Evolutionary conservation across 1,284 basidiomycete species (phyloP), one percentile per base, ranked within the genome.

Genomic region (Cutaneotrichosporon mucoides): DNA sequence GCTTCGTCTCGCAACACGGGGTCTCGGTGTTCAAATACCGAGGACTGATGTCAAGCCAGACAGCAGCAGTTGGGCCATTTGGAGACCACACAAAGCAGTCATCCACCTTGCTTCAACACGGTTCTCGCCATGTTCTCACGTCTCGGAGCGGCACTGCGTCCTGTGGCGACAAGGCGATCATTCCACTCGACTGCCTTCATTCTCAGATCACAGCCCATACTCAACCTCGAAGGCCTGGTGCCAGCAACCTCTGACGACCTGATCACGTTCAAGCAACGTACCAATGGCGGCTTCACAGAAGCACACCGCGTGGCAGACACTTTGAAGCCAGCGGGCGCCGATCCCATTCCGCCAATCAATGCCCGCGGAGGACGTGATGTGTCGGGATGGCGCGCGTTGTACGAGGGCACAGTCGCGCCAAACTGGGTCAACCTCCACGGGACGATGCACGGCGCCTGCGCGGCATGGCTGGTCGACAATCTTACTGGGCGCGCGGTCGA

Each of bases 401-500:
- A 56, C 44, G 44, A 38, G 3, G 58, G 53, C 24, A 53, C 11
- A 7, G 58, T 60, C 15, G 43, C 33, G 2, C 37, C 58, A 7
- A 51, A 60, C 49, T 60, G 58, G 58, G 12, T 24, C 37, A 60
- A 60, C 44, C 48, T 42, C 15, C 49, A 56, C 44, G 45, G 45
- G 13, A 60, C 58, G 15, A 55, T 60, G 53, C 58, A 60, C 33
- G 58, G 58, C 7, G 58, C 36, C 8, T 60, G 58, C 16, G 53
- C 58, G 5, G 58, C 58, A 7, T 60, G 58, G 58, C 48, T 60
- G 38, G 48, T 50, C 37, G 58, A 60, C 38, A 56, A 60, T 44
- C 54, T 60, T 13, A 60, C 58, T 2, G 54, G 58, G 13, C 49
- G 53, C 1, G 58, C 49, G 2, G 54, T 55, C 34, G 48, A 55